Evolutionary conservation across 371 early-diverging fungal species (phyloP).

Genomic region (Actinomortierella wolfii): DNA sequence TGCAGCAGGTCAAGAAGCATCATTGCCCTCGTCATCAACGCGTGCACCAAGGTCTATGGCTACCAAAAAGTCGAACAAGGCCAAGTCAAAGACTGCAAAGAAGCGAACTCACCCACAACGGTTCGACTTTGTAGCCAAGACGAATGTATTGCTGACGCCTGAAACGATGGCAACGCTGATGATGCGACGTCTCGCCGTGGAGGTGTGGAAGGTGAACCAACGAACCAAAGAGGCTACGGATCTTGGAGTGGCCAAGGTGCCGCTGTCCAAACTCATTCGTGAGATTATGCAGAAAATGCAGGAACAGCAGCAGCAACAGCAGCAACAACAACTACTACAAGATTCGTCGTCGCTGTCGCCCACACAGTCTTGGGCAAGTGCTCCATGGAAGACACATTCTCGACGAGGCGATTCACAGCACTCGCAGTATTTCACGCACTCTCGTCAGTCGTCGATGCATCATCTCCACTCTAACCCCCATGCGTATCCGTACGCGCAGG

Average conservation of each 20-base stretch:
- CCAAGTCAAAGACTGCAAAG: not conserved
- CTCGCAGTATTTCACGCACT: no score
- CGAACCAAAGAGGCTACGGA: slow-evolving; percentile 38
- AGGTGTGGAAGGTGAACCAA: slow-evolving; percentile 44
- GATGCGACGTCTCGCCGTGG: slow-evolving; percentile 39
- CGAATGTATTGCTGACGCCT: slow-evolving; percentile 34
- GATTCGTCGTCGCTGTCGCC: no score
- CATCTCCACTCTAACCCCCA: no score
- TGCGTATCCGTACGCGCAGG: no score
- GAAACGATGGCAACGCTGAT: slow-evolving; percentile 42
- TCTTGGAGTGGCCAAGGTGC: slow-evolving; percentile 39
- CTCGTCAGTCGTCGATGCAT: no score
- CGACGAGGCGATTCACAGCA: no score
- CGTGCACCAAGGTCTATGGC: not conserved
- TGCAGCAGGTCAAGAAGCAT: slow-evolving; percentile 9
- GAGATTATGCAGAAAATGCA: slow-evolving; percentile 32
- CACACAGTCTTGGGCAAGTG: no score
- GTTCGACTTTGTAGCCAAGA: slow-evolving; percentile 31
- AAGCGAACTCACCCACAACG: slow-evolving; percentile 12
- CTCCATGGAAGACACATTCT: no score
- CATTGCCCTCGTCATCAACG: slow-evolving; percentile 3
- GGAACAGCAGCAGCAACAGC: slow-evolving; percentile 1
- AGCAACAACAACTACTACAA: not conserved
- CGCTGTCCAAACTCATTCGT: slow-evolving; percentile 31
- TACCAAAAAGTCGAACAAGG: not conserved